A percentile compares a stretch with the other conserved stretches of the same genome.
phyloP scores from a whole-genome alignment of 2,329 filamentous ascomycete genomes.

The Fusarium chlamydosporum region DNA sequence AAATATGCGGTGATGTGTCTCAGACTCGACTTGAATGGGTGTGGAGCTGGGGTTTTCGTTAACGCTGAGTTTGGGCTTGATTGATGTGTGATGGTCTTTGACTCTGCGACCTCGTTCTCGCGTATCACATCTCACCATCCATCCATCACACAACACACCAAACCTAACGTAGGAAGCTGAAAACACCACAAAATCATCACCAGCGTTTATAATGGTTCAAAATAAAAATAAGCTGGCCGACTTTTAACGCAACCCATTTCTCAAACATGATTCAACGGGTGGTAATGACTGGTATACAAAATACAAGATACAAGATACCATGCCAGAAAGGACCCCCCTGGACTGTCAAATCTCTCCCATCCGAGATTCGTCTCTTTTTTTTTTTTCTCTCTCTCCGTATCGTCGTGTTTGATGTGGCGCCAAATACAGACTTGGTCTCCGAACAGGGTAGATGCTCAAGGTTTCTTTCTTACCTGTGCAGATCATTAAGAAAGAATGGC shows the following conservation, averaged over 20 bases:
- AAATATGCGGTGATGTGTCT: constrained; percentile 20
- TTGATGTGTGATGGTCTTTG: constrained; percentile 12
- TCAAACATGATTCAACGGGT: constrained; percentile 24
- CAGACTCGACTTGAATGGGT: constrained; percentile 8
- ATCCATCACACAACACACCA: not conserved
- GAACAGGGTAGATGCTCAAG: constrained; percentile 25
- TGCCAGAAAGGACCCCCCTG: constrained; percentile 28
- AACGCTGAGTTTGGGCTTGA: constrained; percentile 2
- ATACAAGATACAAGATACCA: constrained; percentile 2
- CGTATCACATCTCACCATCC: constrained; percentile 12
- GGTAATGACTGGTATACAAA: constrained; percentile 28
- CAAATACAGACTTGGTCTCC: constrained; percentile 5
- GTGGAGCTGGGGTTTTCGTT: constrained; percentile 27
- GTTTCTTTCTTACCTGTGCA: constrained; percentile 37
- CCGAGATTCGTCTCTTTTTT: constrained; percentile 17
- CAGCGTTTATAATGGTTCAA: not conserved
- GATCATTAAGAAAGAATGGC: constrained; percentile 37
- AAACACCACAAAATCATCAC: constrained; percentile 35
- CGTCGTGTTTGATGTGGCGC: constrained; percentile 36
- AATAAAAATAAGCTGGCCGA: constrained; percentile 8
- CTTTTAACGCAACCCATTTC: constrained; percentile 27
- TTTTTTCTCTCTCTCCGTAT: too few relatives aligned
- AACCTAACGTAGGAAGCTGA: constrained; percentile 14
- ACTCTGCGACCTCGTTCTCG: constrained; percentile 18
- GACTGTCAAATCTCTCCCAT: constrained; percentile 39